These are phyloP conservation scores for Panaeolus cyanescens DNA, from an alignment of 768 basidiomycete genomes.

Conservation along the genomic window DNA sequence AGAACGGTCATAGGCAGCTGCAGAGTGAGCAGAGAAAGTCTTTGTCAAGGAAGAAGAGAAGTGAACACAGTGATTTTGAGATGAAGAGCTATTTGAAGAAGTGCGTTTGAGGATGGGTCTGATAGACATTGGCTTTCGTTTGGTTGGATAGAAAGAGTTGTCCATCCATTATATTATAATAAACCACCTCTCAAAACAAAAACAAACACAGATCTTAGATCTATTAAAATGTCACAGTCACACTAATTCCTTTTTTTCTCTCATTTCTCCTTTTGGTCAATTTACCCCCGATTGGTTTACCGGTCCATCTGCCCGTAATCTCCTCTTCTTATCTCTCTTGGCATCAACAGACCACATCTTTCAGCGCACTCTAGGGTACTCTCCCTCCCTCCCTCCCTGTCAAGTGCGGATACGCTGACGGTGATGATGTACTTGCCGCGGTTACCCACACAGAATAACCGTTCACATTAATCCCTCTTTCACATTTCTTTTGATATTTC, in stretches of 20 bases:
- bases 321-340: conserved; percentile 3
- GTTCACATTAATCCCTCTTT: conserved; percentile 1
- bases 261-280: too few species aligned
- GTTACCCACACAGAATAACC: not conserved
- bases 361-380: too few species aligned
- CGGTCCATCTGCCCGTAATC: conserved; percentile 3
- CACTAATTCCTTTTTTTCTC: too few species aligned
- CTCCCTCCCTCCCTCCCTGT: not conserved
- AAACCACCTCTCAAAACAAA: too few species aligned
- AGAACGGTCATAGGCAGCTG: conserved; percentile 74
- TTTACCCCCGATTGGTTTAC: not conserved
- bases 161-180: too few species aligned
- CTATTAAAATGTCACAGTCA: too few species aligned
- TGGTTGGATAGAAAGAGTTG: not conserved
- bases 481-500: too few species aligned
- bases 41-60: conserved; percentile 55
- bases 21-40: conserved; percentile 53
- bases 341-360: too few species aligned
- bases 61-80: conserved; percentile 40
- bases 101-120: conserved; percentile 62
- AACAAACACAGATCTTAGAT: too few species aligned
- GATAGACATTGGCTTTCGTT: conserved; percentile 31
- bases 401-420: not conserved
- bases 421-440: not conserved
- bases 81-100: conserved; percentile 17